A percentile compares a stretch with the other conserved stretches of the same genome.
Evolutionary conservation across 306 rosid genomes (phyloP).

Genomic region (Inga leiocalycina): DNA sequence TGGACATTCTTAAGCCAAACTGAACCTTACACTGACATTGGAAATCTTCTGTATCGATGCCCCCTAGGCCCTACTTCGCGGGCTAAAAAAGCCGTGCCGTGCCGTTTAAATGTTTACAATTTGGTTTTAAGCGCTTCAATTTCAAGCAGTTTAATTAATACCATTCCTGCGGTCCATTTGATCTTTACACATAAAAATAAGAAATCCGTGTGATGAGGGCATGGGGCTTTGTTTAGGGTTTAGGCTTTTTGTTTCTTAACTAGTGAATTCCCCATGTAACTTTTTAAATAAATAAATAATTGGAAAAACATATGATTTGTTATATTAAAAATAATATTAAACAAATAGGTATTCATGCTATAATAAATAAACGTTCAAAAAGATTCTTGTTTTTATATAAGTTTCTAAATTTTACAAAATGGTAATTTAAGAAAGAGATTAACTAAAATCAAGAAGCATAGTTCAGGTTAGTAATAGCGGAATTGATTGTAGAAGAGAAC

Average conservation of each 20-base stretch:
- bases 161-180: background rate
- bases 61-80: background rate
- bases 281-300: background rate
- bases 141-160: background rate
- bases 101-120: background rate
- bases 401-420: background rate
- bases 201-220: background rate
- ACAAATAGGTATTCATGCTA: background rate
- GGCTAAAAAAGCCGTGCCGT: background rate
- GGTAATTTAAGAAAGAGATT: background rate
- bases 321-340: background rate
- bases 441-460: background rate
- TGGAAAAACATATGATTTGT: background rate
- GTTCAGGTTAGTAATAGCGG: background rate
- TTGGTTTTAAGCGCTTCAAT: background rate
- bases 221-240: background rate
- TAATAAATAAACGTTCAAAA: background rate
- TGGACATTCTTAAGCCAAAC: background rate
- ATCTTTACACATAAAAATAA: constrained; percentile 14
- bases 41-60: background rate
- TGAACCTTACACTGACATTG: background rate
- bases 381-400: background rate
- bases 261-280: background rate
- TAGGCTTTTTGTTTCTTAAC: background rate
- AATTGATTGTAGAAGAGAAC: constrained; percentile 6